phyloP scores from a whole-genome alignment of 108 stramenopile genomes.

The Nannochloropsis gaditana region DNA sequence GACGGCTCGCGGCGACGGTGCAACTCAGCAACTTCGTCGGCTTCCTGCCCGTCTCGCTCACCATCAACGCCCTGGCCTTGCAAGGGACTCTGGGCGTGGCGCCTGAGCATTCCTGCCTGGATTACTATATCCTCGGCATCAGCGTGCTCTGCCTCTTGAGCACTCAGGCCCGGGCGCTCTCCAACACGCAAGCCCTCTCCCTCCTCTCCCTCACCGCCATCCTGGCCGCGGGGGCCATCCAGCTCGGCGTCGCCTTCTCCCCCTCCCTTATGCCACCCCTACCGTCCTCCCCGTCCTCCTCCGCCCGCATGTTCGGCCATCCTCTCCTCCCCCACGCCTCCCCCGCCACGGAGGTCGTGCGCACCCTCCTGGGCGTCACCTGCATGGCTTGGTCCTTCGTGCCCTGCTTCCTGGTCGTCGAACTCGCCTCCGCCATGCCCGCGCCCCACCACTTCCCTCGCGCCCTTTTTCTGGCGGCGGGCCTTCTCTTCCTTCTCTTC shows the following conservation, averaged over 20 bases:
- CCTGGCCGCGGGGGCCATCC: neutral
- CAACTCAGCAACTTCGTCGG: constrained; percentile 4
- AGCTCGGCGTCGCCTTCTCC: neutral
- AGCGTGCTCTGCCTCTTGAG: constrained; percentile 5
- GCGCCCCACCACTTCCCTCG: neutral
- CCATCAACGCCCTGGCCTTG: neutral
- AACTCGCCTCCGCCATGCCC: constrained; percentile 19
- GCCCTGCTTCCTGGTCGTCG: constrained; percentile 21
- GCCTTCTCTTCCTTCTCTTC: neutral
- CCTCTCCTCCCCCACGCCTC: neutral
- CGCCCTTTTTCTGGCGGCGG: neutral
- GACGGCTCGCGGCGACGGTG: neutral
- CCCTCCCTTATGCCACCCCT: neutral
- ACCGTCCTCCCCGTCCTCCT: neutral
- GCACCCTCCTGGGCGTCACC: neutral
- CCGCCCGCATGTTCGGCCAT: neutral
- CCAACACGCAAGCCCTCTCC: neutral
- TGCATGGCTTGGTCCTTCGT: constrained; percentile 4
- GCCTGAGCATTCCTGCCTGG: neutral
- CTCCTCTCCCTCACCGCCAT: neutral
- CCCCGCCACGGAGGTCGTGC: neutral
- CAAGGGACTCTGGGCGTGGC: constrained; percentile 1
- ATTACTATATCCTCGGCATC: neutral
- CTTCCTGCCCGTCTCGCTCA: constrained; percentile 1
- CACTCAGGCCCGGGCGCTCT: neutral